phyloP scores from a whole-genome alignment of 2,329 filamentous ascomycete genomes.

The Colletotrichum siamense region DNA sequence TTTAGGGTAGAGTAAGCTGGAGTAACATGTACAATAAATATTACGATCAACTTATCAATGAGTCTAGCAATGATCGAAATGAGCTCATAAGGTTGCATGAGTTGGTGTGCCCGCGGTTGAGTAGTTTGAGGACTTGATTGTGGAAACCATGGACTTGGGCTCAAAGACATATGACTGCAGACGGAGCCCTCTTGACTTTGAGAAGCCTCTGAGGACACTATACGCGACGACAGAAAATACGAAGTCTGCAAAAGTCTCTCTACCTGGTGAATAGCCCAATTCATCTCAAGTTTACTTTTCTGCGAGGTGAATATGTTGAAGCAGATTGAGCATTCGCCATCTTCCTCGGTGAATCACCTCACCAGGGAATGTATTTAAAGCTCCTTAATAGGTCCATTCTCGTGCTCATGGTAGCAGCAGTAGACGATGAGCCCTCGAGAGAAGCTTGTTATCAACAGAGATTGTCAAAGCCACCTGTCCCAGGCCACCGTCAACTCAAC shows the following conservation, averaged over 20 bases:
- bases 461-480: rapidly evolving
- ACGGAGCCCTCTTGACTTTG: too few relatives aligned
- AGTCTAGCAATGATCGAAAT: too few relatives aligned
- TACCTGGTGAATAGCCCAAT: background rate
- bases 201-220: too few relatives aligned
- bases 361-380: background rate
- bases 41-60: background rate
- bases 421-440: rapidly evolving
- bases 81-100: too few relatives aligned
- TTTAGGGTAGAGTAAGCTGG: background rate
- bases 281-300: background rate
- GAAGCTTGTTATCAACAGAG: background rate
- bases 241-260: background rate
- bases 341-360: background rate
- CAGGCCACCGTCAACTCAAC: background rate
- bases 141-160: too few relatives aligned
- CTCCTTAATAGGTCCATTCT: background rate
- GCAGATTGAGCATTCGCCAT: rapidly evolving
- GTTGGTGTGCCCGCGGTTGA: too few relatives aligned
- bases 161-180: too few relatives aligned
- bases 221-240: too few relatives aligned
- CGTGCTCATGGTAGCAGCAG: rapidly evolving
- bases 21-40: background rate
- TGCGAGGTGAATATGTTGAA: background rate
- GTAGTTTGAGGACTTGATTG: too few relatives aligned